These are phyloP conservation scores for Phialophora expanda DNA, from an alignment of 2,329 filamentous ascomycete genomes.

Conservation along the genomic window DNA sequence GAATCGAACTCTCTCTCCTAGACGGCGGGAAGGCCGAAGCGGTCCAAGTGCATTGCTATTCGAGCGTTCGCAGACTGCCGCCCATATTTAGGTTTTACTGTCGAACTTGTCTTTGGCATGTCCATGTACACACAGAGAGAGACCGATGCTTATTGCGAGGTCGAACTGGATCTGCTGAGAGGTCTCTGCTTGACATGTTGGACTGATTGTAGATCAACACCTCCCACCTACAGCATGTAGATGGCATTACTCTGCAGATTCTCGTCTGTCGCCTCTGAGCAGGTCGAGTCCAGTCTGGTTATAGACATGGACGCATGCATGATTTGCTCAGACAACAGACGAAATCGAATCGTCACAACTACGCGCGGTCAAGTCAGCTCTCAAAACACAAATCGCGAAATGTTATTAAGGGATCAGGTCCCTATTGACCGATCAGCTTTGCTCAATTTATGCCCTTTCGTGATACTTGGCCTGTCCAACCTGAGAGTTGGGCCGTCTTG, in stretches of 20 bases:
- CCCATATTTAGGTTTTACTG: neutral
- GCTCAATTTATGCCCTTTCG: slow-evolving; percentile 27
- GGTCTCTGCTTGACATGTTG: neutral
- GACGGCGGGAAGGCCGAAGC: neutral
- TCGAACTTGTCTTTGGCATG: neutral
- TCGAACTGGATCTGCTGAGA: neutral
- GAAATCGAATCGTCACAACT: slow-evolving; percentile 25
- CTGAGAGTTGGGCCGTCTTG: slow-evolving; percentile 10
- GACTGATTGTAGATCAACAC: neutral
- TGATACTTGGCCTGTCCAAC: slow-evolving; percentile 36
- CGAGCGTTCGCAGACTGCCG: neutral
- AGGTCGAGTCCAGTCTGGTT: neutral
- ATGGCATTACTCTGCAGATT: neutral
- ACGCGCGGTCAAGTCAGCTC: slow-evolving; percentile 33
- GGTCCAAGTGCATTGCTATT: neutral
- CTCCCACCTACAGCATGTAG: neutral
- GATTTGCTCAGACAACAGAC: neutral
- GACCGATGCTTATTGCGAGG: neutral
- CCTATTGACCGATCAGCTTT: slow-evolving; percentile 39
- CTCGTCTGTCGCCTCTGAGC: neutral
- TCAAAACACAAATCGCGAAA: slow-evolving; percentile 19
- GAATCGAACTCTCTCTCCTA: neutral
- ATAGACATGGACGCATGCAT: neutral
- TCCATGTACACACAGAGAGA: neutral
- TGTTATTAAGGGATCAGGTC: slow-evolving; percentile 37